These are phyloP conservation scores for Aureobasidium melanogenum DNA, from an alignment of 2,329 filamentous ascomycete genomes.

Conservation along the genomic window DNA sequence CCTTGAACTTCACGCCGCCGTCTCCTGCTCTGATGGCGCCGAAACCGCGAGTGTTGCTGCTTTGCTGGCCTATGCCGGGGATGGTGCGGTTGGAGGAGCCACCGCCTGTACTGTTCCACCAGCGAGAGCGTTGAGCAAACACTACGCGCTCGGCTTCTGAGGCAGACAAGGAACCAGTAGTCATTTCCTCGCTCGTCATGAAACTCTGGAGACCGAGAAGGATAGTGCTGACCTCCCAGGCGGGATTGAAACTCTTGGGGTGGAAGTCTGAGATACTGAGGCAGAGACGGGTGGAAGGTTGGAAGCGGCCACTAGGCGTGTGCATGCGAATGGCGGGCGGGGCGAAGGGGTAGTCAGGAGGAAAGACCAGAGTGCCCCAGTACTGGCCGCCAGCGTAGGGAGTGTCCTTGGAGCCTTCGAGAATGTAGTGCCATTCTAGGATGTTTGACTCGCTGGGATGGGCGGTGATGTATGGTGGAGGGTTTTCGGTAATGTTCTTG, in stretches of 20 bases:
- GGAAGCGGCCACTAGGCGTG: constrained; percentile 90
- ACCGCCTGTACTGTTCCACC: constrained; percentile 96
- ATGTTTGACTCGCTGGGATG: constrained; percentile 27
- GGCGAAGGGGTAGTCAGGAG: constrained; percentile 92
- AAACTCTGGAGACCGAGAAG: constrained; percentile 89
- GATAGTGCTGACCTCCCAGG: constrained; percentile 97
- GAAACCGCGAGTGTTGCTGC: constrained; percentile 52
- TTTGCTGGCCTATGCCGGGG: constrained; percentile 41
- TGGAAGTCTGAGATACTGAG: constrained; percentile 97
- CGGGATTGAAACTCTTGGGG: constrained; percentile 94
- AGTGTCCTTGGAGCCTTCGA: constrained; percentile 87
- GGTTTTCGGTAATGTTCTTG: constrained; percentile 26
- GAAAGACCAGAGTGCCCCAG: constrained; percentile 95
- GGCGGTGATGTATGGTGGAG: constrained; percentile 26
- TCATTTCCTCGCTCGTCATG: constrained; percentile 99
- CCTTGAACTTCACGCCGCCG: constrained; percentile 79
- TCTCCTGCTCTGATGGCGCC: constrained; percentile 79
- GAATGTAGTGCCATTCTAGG: constrained; percentile 46
- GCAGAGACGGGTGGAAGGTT: constrained; percentile 83
- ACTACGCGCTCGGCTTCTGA: constrained; percentile 68
- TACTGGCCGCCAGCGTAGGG: constrained; percentile 94
- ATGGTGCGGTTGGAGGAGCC: constrained; percentile 54
- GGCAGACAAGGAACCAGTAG: constrained; percentile 77
- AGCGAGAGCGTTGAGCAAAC: constrained; percentile 68
- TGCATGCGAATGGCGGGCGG: constrained; percentile 98